Base-by-base conservation (phyloP, 805 yeast species). In the Sungouiella thailandica region DNA sequence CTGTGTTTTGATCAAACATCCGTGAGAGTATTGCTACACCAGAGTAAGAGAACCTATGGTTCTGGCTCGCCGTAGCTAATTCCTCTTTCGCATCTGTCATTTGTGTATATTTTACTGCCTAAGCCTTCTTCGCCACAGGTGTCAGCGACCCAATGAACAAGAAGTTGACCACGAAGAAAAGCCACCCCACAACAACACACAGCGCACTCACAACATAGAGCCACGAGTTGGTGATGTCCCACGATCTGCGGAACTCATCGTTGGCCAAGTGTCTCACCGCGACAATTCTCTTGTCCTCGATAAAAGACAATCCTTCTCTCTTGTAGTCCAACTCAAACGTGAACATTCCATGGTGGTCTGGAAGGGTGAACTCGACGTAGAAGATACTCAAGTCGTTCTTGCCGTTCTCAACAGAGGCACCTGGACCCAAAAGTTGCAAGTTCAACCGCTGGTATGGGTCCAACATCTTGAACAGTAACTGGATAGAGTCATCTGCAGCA, bases 271-370 rank as follows among this genome's bases (percentile, higher is more conserved):
- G 97, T 58, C 97, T 79, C 29, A 93, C 80, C 2, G 97, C 79
- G 34, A 87, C 86, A 13, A 83, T 78, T 35, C 72, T 71, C 41
- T 74, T 70, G 48, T 81, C 85, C 17, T 68, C 68, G 34, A 90
- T 55, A 58, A 69, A 88, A 16, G 84, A 69, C 48, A 71, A 69
- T 5, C 97, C 97, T 10, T 75, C 67, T 53, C 95, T 78, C 56
- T 74, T 74, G 66, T 89, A 89, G 49, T 83, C 82, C 29, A 83
- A 70, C 41, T 72, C 71, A 57, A 85, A 88, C 2, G 96, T 84
- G 65, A 88, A 93, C 74, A 93, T 83, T 37, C 99, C 99, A 60
- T 93, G 96, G 52, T 88, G 96, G 58, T 90, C 97, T 15, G 99
- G 99, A 24, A 87, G 61, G 29, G 71, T 72, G 60, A 93, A 87